Percentiles rank a stretch among this genome's conserved stretches.
Conservation (phyloP, 2,329 filamentous ascomycete genomes). For the Cytospora paraplurivora region DNA sequence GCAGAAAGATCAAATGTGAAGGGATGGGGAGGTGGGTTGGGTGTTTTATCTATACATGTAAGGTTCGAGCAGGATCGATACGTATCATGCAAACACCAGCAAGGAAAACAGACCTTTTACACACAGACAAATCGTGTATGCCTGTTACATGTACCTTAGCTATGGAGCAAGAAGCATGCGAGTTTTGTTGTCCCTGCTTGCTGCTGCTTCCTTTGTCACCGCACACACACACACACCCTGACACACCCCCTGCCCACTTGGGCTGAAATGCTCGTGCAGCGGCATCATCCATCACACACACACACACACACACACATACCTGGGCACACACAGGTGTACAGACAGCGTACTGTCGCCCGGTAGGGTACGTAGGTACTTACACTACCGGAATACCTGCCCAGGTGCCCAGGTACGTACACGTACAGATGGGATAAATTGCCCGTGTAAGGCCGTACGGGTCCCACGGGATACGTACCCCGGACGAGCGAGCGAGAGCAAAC, state of each 20-base stretch:
- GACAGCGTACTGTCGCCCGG: not conserved
- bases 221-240: too few relatives aligned
- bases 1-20: slow-evolving; percentile 10
- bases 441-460: not conserved
- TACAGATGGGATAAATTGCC: not conserved
- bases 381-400: too few relatives aligned
- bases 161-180: slow-evolving; percentile 7
- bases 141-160: slow-evolving; percentile 12
- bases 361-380: slow-evolving; percentile 12
- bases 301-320: too few relatives aligned
- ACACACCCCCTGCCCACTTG: slow-evolving; percentile 29
- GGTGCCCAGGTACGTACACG: too few relatives aligned
- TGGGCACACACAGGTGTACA: too few relatives aligned
- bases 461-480: slow-evolving; percentile 18
- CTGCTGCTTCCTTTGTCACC: slow-evolving; percentile 8
- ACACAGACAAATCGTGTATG: slow-evolving; percentile 2
- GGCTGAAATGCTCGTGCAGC: slow-evolving; percentile 23
- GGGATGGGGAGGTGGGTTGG: slow-evolving; percentile 13
- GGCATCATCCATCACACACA: not conserved
- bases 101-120: not conserved
- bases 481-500: slow-evolving; percentile 10
- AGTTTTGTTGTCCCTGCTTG: slow-evolving; percentile 22
- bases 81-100: slow-evolving; percentile 24
- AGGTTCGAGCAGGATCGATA: slow-evolving; percentile 13
- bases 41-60: slow-evolving; percentile 19